Evolutionary conservation across 208 protist genomes (phyloP), one percentile per base, ranked within the genome.

Genomic region (Wallacemonas rigidus): DNA sequence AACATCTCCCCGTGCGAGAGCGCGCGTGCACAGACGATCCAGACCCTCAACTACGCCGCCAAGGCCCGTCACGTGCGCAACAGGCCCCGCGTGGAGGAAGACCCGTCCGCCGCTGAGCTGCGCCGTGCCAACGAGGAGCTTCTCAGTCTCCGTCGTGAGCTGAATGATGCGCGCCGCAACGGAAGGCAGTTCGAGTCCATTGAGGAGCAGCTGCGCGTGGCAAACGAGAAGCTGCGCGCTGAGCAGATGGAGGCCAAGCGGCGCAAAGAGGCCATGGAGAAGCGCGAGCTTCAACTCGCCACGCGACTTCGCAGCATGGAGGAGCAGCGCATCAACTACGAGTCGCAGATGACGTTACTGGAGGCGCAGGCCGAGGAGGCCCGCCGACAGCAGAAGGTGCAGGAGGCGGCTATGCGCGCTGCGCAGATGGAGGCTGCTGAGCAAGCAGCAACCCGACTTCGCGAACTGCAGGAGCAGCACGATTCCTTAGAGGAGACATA

Each of bases 1-100:
- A 95, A 91, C 15, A 81, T 97, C 45, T 70, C 81, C 17, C 93
- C 93, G 4, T 82, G 79, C 62, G 87, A 88, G 71, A 51, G 60
- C 15, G 60, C 87, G 38, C 86, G 87, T 15, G 1, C 26, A 40
- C 83, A 95, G 58, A 94, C 93, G 2, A 58, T 92, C 3, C 91
- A 96, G 72, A 95, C 91, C 8, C 89, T 97, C 8, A 72, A 89
- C 67, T 97, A 94, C 80, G 91, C 88, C 38, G 83, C 86, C 45
- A 91, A 92, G 70, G 91, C 93, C 1, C 87, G 89, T 15, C 75
- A 68, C 45, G 90, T 97, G 47, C 3, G 91, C 43, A 96, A 93
- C 78, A 89, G 85, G 63, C 89, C 93, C 2, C 70, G 76, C 6
- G 75, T 94, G 15, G 83, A 88, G 57, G 83, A 93, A 71, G 87